phyloP scores from a whole-genome alignment of 768 basidiomycete species.

The Boletus reticuloceps region DNA sequence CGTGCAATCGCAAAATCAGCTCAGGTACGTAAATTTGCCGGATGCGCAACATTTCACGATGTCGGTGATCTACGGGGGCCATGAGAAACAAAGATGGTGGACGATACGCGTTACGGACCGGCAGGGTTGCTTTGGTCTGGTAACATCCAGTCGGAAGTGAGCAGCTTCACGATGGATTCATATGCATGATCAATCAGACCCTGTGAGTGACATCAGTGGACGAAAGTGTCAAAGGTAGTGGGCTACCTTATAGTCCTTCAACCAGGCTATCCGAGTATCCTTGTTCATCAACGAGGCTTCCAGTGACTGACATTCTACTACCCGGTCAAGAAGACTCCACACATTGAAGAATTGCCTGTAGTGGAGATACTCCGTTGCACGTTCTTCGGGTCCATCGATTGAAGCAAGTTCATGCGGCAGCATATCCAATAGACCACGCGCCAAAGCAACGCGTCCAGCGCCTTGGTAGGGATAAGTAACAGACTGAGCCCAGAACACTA shows the following conservation, averaged over 20 bases:
- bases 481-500: background rate
- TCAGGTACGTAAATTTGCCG: constrained; percentile 90
- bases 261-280: constrained; percentile 59
- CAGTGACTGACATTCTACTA: constrained; percentile 57
- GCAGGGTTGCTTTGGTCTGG: constrained; percentile 45
- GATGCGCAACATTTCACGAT: constrained; percentile 71
- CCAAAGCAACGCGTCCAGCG: constrained; percentile 70
- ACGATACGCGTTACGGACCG: constrained; percentile 25
- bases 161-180: constrained; percentile 63
- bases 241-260: constrained; percentile 59
- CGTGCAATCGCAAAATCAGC: constrained; percentile 81
- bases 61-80: constrained; percentile 52
- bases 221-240: background rate
- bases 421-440: constrained; percentile 54
- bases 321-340: constrained; percentile 63
- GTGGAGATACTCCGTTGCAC: constrained; percentile 72
- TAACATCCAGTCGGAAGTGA: constrained; percentile 78
- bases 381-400: constrained; percentile 67
- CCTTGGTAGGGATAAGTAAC: constrained; percentile 38
- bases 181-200: constrained; percentile 60
- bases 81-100: background rate
- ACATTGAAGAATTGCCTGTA: constrained; percentile 78
- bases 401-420: constrained; percentile 62
- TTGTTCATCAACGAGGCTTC: constrained; percentile 57
- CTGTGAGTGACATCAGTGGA: constrained; percentile 29